phyloP scores from a whole-genome alignment of 345 rosid species.

The Murraya paniculata region DNA sequence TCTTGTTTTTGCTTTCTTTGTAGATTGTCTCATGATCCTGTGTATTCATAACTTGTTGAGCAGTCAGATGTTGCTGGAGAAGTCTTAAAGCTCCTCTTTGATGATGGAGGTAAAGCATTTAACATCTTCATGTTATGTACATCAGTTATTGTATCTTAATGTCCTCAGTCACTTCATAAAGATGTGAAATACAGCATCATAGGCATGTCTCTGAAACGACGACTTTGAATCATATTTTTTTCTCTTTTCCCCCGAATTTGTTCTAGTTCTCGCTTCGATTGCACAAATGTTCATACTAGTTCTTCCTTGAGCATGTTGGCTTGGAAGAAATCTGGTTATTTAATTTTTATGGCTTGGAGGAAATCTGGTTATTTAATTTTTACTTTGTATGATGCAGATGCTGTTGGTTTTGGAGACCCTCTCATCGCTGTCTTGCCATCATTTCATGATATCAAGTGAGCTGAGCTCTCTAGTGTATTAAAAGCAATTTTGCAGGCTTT shows the following conservation, averaged over 20 bases:
- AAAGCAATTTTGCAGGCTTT: slow-evolving; percentile 1
- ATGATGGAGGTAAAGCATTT: slow-evolving; percentile 73
- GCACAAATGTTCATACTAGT: neutral
- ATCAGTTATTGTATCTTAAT: neutral
- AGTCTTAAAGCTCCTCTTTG: slow-evolving; percentile 72
- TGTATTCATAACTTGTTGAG: slow-evolving; percentile 27
- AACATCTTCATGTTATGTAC: neutral
- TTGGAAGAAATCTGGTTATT: neutral
- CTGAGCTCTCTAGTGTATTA: slow-evolving; percentile 15
- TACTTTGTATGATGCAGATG: slow-evolving; percentile 40
- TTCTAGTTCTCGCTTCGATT: neutral
- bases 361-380: neutral
- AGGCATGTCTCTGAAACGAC: too few species aligned
- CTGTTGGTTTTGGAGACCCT: slow-evolving; percentile 86
- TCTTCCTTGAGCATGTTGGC: neutral
- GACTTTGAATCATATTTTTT: too few species aligned
- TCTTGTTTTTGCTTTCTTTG: neutral
- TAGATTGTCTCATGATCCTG: slow-evolving; percentile 1
- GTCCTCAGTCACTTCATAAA: neutral
- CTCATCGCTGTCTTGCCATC: slow-evolving; percentile 85
- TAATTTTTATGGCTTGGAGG: neutral
- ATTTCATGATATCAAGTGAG: slow-evolving; percentile 55
- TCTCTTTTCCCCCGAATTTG: neutral
- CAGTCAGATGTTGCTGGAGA: slow-evolving; percentile 95
- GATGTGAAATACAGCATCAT: too few species aligned